phyloP scores from a whole-genome alignment of 345 rosid species.

The Eucalyptus dawsonii region DNA sequence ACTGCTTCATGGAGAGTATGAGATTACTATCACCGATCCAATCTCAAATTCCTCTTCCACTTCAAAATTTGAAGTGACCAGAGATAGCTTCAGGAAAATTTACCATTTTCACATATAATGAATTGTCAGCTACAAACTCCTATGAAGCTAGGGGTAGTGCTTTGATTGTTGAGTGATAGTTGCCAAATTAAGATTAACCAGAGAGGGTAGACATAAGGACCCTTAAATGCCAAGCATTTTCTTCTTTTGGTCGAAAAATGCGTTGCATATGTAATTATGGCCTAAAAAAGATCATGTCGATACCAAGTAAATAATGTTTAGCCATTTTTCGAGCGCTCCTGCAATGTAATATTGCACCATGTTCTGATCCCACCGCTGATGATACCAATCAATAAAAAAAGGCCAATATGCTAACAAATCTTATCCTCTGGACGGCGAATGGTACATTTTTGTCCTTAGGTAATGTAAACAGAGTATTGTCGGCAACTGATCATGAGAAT shows the following conservation, averaged over 20 bases:
- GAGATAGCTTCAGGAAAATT: neutral
- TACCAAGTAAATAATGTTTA: neutral
- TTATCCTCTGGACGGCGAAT: accelerated
- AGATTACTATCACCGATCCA: slow-evolving; percentile 21
- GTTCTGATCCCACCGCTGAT: accelerated
- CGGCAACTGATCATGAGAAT: neutral
- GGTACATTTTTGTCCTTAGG: neutral
- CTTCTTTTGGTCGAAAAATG: neutral
- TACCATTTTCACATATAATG: neutral
- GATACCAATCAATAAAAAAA: neutral
- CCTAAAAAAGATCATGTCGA: neutral
- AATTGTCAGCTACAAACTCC: neutral
- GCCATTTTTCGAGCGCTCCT: neutral
- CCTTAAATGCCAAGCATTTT: neutral
- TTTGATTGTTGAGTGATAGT: neutral
- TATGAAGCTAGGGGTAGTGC: neutral
- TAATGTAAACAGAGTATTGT: accelerated
- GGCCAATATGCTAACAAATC: neutral
- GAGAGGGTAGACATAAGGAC: neutral
- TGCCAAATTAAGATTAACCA: neutral
- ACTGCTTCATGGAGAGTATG: slow-evolving; percentile 47
- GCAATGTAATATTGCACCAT: accelerated
- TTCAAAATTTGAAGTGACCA: slow-evolving; percentile 13
- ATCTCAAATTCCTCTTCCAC: slow-evolving; percentile 3
- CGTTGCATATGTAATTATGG: neutral